A percentile compares a stretch with the other conserved stretches of the same genome.
phyloP scores from a whole-genome alignment of 768 basidiomycete species.

The Lactarius deliciosus region DNA sequence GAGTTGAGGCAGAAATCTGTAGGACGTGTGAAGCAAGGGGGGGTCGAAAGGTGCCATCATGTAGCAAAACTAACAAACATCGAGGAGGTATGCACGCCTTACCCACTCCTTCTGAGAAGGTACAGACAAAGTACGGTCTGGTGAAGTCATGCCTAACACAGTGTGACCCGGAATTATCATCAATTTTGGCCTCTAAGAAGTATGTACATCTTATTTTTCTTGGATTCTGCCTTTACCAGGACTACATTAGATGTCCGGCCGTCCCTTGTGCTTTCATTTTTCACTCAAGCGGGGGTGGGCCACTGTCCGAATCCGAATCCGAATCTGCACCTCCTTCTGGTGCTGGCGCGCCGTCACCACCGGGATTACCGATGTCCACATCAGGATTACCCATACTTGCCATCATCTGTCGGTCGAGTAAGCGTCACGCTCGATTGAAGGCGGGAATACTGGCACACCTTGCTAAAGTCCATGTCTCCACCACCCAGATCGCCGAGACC shows the following conservation, averaged over 20 bases:
- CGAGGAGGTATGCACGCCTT: background rate
- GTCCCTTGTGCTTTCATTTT: background rate
- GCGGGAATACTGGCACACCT: slow-evolving; percentile 42
- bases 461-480: slow-evolving; percentile 62
- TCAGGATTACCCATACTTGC: slow-evolving; percentile 35
- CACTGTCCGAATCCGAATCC: slow-evolving; percentile 47
- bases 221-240: slow-evolving; percentile 4
- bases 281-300: slow-evolving; percentile 75
- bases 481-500: slow-evolving; percentile 46
- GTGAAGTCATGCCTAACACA: background rate
- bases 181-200: background rate
- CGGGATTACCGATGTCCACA: slow-evolving; percentile 1
- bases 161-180: background rate
- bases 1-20: background rate
- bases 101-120: background rate
- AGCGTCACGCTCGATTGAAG: slow-evolving; percentile 1
- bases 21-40: background rate
- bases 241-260: background rate
- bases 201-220: slow-evolving; percentile 14
- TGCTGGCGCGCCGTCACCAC: slow-evolving; percentile 30
- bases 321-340: slow-evolving; percentile 44
- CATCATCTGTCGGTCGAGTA: slow-evolving; percentile 42
- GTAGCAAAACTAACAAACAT: background rate
- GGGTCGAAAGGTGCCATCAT: too few relatives aligned
- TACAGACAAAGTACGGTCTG: background rate